Evolutionary conservation across 805 yeast species (phyloP), one percentile per base, ranked within the genome.

Genomic region (Wickerhamomyces canadensis): DNA sequence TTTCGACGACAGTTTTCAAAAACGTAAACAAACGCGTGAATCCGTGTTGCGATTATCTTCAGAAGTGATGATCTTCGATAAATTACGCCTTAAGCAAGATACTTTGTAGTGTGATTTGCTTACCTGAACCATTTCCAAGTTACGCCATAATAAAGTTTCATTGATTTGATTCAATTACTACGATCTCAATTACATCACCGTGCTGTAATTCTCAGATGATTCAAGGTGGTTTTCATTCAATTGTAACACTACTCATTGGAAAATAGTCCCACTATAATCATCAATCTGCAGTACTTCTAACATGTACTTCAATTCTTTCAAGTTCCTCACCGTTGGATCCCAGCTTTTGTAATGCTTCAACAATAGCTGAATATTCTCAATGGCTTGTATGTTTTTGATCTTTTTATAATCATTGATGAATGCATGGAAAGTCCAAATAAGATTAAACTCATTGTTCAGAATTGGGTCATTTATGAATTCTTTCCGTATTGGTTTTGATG

Each of bases 361-460:
- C 14, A 47, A 34, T 5, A 10, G 10, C 16, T 36, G 27, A 14
- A 49, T 40, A 6, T 38, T 26, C 4, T 38, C 23, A 6, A 48
- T 50, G 1, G 48, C 40, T 1, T 65, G 60, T 11, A 66, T 42
- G 38, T 62, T 62, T 33, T 54, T 53, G 12, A 64, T 36, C 10
- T 40, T 49, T 25, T 59, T 54, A 42, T 60, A 64, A 8, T 54
- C 56, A 7, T 64, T 56, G 13, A 65, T 36, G 17, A 60, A 60
- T 15, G 65, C 70, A 42, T 66, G 70, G 2, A 67, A 47, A 15
- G 62, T 61, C 72, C 72, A 67, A 2, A 67, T 65, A 31, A 67
- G 40, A 37, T 66, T 65, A 38, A 62, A 66, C 35, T 59, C 64
- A 35, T 63, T 63, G 13, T 52, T 55, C 43, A 40, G 24, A 43